Percentiles rank a stretch among this genome's conserved stretches.
Conservation (phyloP, 2,329 filamentous ascomycete genomes). For the Bipolaris zeicola region DNA sequence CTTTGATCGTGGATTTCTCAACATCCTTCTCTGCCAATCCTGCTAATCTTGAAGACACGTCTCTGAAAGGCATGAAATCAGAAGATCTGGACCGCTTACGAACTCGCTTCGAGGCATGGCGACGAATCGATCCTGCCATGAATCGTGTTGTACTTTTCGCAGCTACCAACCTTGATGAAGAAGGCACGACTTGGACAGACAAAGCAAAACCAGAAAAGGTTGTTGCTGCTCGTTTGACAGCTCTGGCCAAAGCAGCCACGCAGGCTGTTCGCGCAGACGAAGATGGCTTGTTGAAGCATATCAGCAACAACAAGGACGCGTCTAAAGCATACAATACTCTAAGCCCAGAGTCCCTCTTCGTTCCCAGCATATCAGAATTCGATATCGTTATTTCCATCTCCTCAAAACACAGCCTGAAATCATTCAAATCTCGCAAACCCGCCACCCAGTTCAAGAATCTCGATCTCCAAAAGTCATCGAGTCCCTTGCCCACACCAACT, state of each 20-base stretch:
- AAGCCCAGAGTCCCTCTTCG: slow-evolving; percentile 68
- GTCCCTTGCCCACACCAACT: slow-evolving; percentile 52
- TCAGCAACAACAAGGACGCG: slow-evolving; percentile 16
- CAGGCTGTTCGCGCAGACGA: slow-evolving; percentile 57
- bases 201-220: slow-evolving; percentile 74
- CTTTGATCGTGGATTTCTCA: slow-evolving; percentile 78
- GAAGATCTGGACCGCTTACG: slow-evolving; percentile 67
- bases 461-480: slow-evolving; percentile 55
- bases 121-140: slow-evolving; percentile 86
- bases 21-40: slow-evolving; percentile 28
- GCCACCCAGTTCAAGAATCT: slow-evolving; percentile 78
- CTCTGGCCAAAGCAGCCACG: slow-evolving; percentile 75
- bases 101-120: slow-evolving; percentile 80
- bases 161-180: slow-evolving; percentile 76
- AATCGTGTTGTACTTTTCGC: slow-evolving; percentile 82
- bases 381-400: slow-evolving; percentile 82
- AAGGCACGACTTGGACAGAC: slow-evolving; percentile 81
- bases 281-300: slow-evolving; percentile 51
- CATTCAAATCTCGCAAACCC: slow-evolving; percentile 37
- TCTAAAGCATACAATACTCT: slow-evolving; percentile 10
- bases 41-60: slow-evolving; percentile 25
- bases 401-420: slow-evolving; percentile 54
- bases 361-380: slow-evolving; percentile 75
- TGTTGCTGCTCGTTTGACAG: slow-evolving; percentile 80
- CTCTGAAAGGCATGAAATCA: slow-evolving; percentile 55